A percentile compares a stretch with the other conserved stretches of the same genome.
phyloP scores from a whole-genome alignment of 2,329 filamentous ascomycete genomes.

The Botrytis galanthina region DNA sequence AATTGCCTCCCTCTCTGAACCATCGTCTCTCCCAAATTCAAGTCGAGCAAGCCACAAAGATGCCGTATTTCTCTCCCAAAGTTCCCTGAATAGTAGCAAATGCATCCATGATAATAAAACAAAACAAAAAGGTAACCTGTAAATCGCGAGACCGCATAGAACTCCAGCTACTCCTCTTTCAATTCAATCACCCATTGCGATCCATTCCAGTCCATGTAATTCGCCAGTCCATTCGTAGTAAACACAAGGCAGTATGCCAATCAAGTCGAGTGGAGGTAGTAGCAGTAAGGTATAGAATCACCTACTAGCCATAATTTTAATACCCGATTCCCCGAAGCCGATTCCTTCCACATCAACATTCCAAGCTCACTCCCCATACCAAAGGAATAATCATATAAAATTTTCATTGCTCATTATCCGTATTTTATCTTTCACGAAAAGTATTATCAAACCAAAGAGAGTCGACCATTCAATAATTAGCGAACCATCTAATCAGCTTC shows the following conservation, averaged over 20 bases:
- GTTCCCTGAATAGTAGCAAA: not conserved
- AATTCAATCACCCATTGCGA: not conserved
- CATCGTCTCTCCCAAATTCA: not conserved
- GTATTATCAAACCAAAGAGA: not conserved
- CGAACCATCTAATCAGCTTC: conserved; percentile 60
- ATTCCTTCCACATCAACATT: not conserved
- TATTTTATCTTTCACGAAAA: conserved; percentile 1
- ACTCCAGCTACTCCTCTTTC: not conserved
- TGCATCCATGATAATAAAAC: not conserved
- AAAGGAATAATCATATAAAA: not conserved
- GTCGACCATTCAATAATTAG: not conserved
- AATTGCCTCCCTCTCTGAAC: not conserved
- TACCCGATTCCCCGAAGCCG: not conserved
- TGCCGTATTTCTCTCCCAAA: not conserved
- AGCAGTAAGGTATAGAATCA: conserved; percentile 4
- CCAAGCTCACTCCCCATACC: not conserved
- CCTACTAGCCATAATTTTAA: no score
- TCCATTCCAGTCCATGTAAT: not conserved
- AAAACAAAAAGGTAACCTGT: not conserved
- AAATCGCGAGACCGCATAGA: not conserved
- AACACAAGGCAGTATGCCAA: not conserved
- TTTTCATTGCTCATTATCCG: not conserved
- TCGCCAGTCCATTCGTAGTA: not conserved
- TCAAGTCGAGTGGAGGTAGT: not conserved
- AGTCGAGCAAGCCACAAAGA: not conserved